phyloP scores from a whole-genome alignment of 2,329 filamentous ascomycete species.

The Aspergillus novofumigatus region DNA sequence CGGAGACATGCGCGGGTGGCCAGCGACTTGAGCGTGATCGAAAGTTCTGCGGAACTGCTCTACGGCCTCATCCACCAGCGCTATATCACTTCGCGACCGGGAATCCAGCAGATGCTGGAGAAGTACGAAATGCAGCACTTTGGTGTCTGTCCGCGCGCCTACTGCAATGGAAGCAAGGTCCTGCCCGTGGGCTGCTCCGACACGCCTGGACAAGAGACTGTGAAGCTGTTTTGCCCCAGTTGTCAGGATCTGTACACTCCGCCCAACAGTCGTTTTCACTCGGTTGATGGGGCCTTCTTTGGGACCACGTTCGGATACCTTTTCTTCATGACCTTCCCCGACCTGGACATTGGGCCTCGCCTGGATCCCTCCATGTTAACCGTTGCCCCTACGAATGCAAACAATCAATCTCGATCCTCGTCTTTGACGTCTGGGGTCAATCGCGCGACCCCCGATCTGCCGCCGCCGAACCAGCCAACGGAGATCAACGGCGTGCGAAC shows the following conservation, averaged over 20 bases:
- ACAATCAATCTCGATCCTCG: slow-evolving; percentile 31
- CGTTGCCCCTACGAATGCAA: slow-evolving; percentile 19
- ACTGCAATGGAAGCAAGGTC: slow-evolving; percentile 85
- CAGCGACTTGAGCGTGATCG: slow-evolving; percentile 90
- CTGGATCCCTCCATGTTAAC: slow-evolving; percentile 46
- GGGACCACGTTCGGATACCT: slow-evolving; percentile 94
- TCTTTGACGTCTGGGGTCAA: slow-evolving; percentile 28
- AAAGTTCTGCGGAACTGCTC: slow-evolving; percentile 95
- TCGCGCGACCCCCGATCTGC: slow-evolving; percentile 25
- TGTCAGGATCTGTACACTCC: slow-evolving; percentile 97
- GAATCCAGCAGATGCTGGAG: slow-evolving; percentile 98
- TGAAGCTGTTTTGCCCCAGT: slow-evolving; percentile 96
- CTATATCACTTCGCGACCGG: slow-evolving; percentile 93
- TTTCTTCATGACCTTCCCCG: slow-evolving; percentile 97
- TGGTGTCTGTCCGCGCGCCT: slow-evolving; percentile 87
- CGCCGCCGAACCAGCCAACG: slow-evolving; percentile 46
- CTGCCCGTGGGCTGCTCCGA: slow-evolving; percentile 91
- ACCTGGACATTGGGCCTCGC: slow-evolving; percentile 77
- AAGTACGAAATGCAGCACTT: slow-evolving; percentile 98
- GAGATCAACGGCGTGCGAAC: slow-evolving; percentile 81
- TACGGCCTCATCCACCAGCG: slow-evolving; percentile 98
- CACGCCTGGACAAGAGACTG: slow-evolving; percentile 92
- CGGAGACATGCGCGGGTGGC: slow-evolving; percentile 81
- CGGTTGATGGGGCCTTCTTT: slow-evolving; percentile 96
- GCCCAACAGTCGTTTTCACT: slow-evolving; percentile 94